These are phyloP conservation scores for Leccinum imitatum DNA, from an alignment of 768 basidiomycete genomes.

Conservation along the genomic window DNA sequence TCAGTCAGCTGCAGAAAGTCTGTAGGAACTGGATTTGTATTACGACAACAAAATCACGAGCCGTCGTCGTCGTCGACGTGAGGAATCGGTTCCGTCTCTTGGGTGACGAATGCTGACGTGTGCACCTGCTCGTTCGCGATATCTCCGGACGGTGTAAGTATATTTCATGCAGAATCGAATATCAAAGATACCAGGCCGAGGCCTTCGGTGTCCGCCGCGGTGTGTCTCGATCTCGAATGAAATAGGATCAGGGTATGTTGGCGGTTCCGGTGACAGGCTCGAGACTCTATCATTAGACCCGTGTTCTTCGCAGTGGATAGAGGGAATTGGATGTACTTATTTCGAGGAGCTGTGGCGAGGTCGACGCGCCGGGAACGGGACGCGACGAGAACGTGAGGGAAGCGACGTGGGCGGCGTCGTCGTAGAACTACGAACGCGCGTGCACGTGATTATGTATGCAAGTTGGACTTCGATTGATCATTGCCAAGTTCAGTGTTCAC, in stretches of 20 bases:
- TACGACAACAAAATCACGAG: slow-evolving; percentile 89
- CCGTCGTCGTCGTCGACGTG: slow-evolving; percentile 61
- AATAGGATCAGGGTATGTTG: slow-evolving; percentile 80
- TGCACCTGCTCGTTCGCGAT: slow-evolving; percentile 7
- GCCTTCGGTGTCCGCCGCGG: slow-evolving; percentile 29
- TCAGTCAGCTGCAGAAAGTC: slow-evolving; percentile 53
- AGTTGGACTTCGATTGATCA: too few species aligned
- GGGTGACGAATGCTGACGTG: not conserved
- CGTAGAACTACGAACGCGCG: too few species aligned
- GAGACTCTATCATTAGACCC: not conserved
- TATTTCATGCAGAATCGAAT: slow-evolving; percentile 98
- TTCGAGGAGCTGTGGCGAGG: slow-evolving; percentile 45
- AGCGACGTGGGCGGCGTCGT: too few species aligned
- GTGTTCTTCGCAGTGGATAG: slow-evolving; percentile 66
- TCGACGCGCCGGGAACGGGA: too few species aligned
- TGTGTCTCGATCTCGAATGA: slow-evolving; percentile 86
- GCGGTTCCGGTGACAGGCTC: not conserved
- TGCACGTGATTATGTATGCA: too few species aligned
- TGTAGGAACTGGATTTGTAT: slow-evolving; percentile 88
- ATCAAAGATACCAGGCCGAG: slow-evolving; percentile 60
- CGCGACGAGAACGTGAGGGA: too few species aligned
- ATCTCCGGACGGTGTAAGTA: slow-evolving; percentile 57
- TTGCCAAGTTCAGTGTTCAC: too few species aligned
- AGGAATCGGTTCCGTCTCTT: slow-evolving; percentile 16
- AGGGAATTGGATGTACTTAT: slow-evolving; percentile 73